phyloP scores from a whole-genome alignment of 768 basidiomycete genomes.

The Boletus sp. region DNA sequence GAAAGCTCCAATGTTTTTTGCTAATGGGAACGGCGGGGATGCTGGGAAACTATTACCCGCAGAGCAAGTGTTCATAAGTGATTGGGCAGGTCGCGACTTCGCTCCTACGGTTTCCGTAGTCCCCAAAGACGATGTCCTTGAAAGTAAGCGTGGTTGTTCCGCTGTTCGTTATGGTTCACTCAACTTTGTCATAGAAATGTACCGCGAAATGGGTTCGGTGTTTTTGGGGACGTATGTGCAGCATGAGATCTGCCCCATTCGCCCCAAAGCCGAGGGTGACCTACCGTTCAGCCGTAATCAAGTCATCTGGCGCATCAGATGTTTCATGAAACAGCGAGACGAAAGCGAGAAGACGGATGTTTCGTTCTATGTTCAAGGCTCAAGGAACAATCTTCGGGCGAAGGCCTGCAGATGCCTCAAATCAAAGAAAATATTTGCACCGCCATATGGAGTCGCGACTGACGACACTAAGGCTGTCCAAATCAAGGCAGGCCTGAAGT shows the following conservation, averaged over 20 bases:
- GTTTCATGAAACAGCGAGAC: slow-evolving; percentile 15
- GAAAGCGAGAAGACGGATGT: not conserved
- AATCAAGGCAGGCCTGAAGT: slow-evolving; percentile 6
- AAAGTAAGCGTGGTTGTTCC: slow-evolving; percentile 2
- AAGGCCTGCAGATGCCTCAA: slow-evolving; percentile 5
- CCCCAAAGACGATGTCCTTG: slow-evolving; percentile 6
- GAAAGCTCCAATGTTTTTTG: slow-evolving; percentile 10
- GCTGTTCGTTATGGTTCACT: not conserved
- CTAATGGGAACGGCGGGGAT: not conserved
- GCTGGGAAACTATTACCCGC: slow-evolving; percentile 1
- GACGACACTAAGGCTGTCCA: not conserved
- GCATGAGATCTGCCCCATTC: not conserved
- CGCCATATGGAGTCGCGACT: slow-evolving; percentile 6
- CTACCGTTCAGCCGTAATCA: not conserved
- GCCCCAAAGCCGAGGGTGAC: not conserved
- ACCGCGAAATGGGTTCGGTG: slow-evolving; percentile 8
- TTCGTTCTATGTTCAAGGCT: not conserved
- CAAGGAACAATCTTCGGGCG: not conserved
- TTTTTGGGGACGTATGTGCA: slow-evolving; percentile 12
- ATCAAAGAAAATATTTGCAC: slow-evolving; percentile 11
- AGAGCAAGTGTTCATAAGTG: slow-evolving; percentile 9
- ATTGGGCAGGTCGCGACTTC: slow-evolving; percentile 13
- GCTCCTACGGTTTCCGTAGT: slow-evolving; percentile 7
- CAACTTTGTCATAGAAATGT: slow-evolving; percentile 4
- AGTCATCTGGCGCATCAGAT: slow-evolving; percentile 5